A percentile compares a stretch with the other conserved stretches of the same genome.
phyloP scores from a whole-genome alignment of 192 early-diverging fungal species.

The Gryganskiella cystojenkinii region DNA sequence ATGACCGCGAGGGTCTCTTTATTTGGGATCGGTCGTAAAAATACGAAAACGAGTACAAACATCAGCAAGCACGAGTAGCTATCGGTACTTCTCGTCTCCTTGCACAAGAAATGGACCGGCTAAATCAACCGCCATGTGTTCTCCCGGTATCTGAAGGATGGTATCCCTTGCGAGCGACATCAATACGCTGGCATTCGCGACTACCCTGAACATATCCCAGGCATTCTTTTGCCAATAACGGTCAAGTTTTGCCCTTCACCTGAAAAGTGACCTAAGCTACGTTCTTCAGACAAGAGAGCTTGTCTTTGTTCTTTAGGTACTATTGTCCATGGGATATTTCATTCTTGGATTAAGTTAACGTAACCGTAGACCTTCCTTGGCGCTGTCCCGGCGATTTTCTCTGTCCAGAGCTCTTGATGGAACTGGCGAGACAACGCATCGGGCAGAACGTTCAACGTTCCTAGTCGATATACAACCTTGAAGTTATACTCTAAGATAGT shows the following conservation, averaged over 20 bases:
- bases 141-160: too few species aligned
- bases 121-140: too few species aligned
- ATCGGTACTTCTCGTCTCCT: too few species aligned
- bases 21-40: too few species aligned
- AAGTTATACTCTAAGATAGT: slow-evolving; percentile 13
- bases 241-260: neutral
- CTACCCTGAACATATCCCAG: slow-evolving; percentile 1
- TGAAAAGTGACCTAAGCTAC: slow-evolving; percentile 4
- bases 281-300: neutral
- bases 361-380: neutral
- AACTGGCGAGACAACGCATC: slow-evolving; percentile 31
- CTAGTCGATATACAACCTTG: slow-evolving; percentile 20
- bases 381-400: neutral
- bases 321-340: neutral
- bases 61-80: too few species aligned
- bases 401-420: slow-evolving; percentile 5
- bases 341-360: neutral
- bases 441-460: slow-evolving; percentile 17
- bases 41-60: too few species aligned
- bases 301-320: neutral
- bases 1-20: too few species aligned
- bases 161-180: too few species aligned
- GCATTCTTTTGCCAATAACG: slow-evolving; percentile 8
- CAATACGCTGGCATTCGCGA: slow-evolving; percentile 1
- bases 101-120: too few species aligned